Evolutionary conservation across 2,329 filamentous ascomycete species (phyloP).

Genomic region (Colletotrichum spinosum): DNA sequence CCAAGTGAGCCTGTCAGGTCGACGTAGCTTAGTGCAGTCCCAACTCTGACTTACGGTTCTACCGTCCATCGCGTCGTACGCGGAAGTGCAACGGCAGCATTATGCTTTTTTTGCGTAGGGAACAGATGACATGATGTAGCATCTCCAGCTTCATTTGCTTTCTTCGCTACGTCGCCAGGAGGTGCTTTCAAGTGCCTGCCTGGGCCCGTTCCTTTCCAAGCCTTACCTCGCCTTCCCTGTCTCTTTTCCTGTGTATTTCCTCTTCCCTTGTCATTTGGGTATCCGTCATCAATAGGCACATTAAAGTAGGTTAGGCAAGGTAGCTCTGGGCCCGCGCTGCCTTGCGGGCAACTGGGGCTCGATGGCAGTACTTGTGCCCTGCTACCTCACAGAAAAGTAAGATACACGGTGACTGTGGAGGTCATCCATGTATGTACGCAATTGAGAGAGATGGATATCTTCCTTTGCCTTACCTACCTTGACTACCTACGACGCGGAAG

Average conservation of each 20-base stretch:
- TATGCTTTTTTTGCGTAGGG: constrained; percentile 25
- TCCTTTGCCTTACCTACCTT: no score
- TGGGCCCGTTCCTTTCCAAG: constrained; percentile 7
- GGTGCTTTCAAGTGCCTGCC: constrained; percentile 22
- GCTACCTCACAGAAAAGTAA: no score
- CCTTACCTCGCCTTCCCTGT: constrained; percentile 36
- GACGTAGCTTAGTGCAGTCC: constrained; percentile 2
- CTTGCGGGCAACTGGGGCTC: background rate
- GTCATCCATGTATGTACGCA: no score
- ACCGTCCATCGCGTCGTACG: background rate
- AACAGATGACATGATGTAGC: constrained; percentile 31
- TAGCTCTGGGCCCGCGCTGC: background rate
- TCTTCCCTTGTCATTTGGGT: constrained; percentile 7
- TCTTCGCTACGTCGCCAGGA: constrained; percentile 36
- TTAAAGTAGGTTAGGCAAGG: background rate
- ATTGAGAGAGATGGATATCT: no score
- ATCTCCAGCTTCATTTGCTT: constrained; percentile 37
- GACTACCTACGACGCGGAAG: no score
- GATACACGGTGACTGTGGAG: no score
- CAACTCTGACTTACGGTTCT: constrained; percentile 15
- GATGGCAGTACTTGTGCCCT: background rate
- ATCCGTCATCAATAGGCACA: background rate
- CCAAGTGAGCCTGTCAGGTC: constrained; percentile 11
- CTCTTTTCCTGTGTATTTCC: constrained; percentile 6
- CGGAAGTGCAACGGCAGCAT: background rate